These are phyloP conservation scores for Polytrichum commune DNA, from an alignment of 225 moss, liverwort and hornwort genomes.

Conservation along the genomic window DNA sequence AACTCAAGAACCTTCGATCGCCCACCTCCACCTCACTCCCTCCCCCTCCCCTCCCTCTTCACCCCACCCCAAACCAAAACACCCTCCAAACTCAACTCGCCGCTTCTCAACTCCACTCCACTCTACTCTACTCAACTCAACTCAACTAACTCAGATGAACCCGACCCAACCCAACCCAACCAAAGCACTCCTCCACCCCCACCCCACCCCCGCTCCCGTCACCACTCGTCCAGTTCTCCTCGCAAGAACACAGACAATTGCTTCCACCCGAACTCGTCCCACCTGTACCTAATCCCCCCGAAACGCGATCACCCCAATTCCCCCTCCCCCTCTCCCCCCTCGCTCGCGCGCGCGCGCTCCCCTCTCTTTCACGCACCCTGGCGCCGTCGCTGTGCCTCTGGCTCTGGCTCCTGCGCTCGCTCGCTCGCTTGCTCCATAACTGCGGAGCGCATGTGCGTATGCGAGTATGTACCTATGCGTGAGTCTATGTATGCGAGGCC, in stretches of 20 bases:
- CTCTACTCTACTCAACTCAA: not conserved
- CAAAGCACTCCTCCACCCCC: not conserved
- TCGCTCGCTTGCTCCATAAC: too few species aligned
- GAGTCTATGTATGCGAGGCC: not conserved
- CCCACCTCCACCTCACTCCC: not conserved
- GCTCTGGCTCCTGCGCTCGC: too few species aligned
- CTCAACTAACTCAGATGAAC: too few species aligned
- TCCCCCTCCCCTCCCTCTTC: not conserved
- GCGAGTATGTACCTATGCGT: not conserved
- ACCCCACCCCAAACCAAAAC: not conserved
- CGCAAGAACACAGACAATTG: not conserved
- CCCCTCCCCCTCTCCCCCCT: not conserved
- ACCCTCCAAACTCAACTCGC: not conserved
- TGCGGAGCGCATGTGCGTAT: not conserved
- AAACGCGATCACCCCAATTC: not conserved
- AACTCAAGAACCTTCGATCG: not conserved
- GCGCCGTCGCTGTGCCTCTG: too few species aligned
- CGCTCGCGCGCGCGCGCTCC: not conserved
- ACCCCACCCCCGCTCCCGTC: not conserved
- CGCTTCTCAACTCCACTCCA: not conserved
- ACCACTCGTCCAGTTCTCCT: not conserved
- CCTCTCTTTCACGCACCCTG: not conserved
- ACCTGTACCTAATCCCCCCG: not conserved
- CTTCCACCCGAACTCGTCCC: not conserved
- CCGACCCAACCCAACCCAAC: too few species aligned